A percentile compares a stretch with the other conserved stretches of the same genome.
These are phyloP conservation scores for Xenoacremonium recifei DNA, from an alignment of 2,329 filamentous ascomycete species.

Conservation along the genomic window DNA sequence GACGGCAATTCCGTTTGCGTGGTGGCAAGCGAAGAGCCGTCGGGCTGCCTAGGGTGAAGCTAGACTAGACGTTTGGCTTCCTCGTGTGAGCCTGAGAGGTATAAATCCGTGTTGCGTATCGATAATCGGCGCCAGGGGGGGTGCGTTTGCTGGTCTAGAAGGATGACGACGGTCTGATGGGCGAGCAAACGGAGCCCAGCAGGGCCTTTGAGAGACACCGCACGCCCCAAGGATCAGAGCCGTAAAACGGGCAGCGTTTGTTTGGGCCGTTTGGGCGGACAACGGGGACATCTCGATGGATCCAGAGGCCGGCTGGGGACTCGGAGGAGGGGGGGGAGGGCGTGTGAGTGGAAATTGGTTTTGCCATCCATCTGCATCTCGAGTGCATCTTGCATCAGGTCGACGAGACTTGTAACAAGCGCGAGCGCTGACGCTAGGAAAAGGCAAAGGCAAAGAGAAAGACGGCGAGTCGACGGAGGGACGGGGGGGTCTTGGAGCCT, in stretches of 20 bases:
- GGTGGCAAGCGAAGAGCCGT: conserved; percentile 5
- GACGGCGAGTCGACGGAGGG: conserved; percentile 26
- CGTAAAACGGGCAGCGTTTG: too few species aligned
- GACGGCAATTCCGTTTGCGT: conserved; percentile 7
- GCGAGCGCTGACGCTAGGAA: conserved; percentile 29
- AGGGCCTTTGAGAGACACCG: too few species aligned
- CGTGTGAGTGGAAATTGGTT: conserved; percentile 1
- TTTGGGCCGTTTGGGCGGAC: background rate
- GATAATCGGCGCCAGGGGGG: background rate
- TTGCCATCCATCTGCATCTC: conserved; percentile 1
- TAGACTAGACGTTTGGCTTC: background rate
- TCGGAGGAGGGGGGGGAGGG: background rate
- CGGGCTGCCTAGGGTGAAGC: background rate
- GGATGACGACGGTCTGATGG: background rate
- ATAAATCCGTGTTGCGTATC: too few species aligned
- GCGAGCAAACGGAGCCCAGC: background rate
- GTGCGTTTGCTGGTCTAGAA: background rate
- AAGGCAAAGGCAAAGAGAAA: conserved; percentile 28
- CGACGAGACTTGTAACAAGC: conserved; percentile 26
- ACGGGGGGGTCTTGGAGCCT: conserved; percentile 13
- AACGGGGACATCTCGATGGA: background rate
- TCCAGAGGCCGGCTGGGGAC: background rate
- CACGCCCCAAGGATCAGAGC: too few species aligned
- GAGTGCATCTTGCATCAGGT: conserved; percentile 4
- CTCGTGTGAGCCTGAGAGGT: background rate